Base-by-base conservation (phyloP, 75 land plant genomes). In the Pinus albicaulis region DNA sequence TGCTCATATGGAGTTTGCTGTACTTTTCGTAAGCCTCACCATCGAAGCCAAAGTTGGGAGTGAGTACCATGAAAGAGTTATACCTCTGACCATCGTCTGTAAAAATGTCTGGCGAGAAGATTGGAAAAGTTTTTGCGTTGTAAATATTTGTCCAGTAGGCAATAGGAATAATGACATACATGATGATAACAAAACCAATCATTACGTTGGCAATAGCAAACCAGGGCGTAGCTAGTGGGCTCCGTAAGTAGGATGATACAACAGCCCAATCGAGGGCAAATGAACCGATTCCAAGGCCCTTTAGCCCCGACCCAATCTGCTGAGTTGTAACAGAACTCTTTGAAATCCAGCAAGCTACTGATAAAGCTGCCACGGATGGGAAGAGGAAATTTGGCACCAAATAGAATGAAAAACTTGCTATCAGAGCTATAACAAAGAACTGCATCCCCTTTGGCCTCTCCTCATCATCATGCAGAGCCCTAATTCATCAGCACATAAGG, bases 231-330 rank as follows among this genome's bases (percentile, higher is more conserved):
- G 85, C 89, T 15, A 94, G 80, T 12, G 96, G 98, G 58, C 85
- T 90, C 16, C 86, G 82, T 1, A 95, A 66, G 76, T 73, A 93
- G 5, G 76, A 19, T 4, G 91, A 71, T 53, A 93, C 77, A 1
- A 86, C 74, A 14, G 86, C 20, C 98, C 98, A 94, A 53, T 94
- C 98, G 1, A 94, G 57, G 15, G 80, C 83, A 44, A 95, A 66
- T 4, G 98, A 82, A 13, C 96, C 96, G 3, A 71, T 66, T 3
- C 86, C 86, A 0, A 84, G 79, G 3, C 86, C 86, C 4, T 60
- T 25, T 1, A 77, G 16, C 1, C 89, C 89, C 3, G 83, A 84
- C 15, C 88, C 88, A 3, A 84, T 72, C 71, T 87, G 88, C 26
- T 84, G 87, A 2, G 80, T 77, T 3, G 60, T 56, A 16, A 86